These are phyloP conservation scores for Paulownia fortunei DNA, from an alignment of 257 asterid species.

Conservation along the genomic window DNA sequence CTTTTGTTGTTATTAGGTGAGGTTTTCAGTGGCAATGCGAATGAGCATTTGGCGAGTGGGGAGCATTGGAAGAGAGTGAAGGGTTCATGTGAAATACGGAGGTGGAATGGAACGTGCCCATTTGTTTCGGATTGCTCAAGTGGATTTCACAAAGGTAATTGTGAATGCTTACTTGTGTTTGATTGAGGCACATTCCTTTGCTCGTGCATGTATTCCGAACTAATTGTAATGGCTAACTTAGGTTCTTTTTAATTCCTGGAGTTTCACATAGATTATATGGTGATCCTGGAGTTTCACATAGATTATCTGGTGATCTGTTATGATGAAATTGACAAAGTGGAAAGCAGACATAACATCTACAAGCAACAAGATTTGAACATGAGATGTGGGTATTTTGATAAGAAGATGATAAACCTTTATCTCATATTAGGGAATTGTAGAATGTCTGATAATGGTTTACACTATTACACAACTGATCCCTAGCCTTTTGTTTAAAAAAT, in stretches of 20 bases:
- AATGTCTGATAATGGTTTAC: neutral
- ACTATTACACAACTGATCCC: neutral
- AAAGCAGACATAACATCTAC: neutral
- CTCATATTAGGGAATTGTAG: neutral
- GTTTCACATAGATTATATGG: no score
- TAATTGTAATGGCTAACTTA: neutral
- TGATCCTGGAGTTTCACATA: no score
- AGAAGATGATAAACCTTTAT: neutral
- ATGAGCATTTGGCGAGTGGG: constrained; percentile 61
- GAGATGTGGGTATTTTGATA: neutral
- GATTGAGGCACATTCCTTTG: neutral
- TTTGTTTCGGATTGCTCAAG: constrained; percentile 46
- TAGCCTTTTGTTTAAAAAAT: neutral
- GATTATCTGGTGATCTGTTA: neutral
- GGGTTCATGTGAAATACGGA: constrained; percentile 66
- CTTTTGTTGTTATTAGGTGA: constrained; percentile 3
- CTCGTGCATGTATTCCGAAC: neutral
- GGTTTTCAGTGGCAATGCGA: constrained; percentile 54
- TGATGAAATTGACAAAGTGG: neutral
- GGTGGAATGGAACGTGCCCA: constrained; percentile 58
- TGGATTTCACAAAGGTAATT: constrained; percentile 57
- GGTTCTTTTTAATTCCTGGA: neutral
- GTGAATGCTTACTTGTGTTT: neutral
- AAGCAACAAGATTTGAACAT: neutral
- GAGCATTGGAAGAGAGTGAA: constrained; percentile 70